phyloP scores from a whole-genome alignment of 495 filamentous ascomycete genomes.

The Amphirosellinia nigrospora region DNA sequence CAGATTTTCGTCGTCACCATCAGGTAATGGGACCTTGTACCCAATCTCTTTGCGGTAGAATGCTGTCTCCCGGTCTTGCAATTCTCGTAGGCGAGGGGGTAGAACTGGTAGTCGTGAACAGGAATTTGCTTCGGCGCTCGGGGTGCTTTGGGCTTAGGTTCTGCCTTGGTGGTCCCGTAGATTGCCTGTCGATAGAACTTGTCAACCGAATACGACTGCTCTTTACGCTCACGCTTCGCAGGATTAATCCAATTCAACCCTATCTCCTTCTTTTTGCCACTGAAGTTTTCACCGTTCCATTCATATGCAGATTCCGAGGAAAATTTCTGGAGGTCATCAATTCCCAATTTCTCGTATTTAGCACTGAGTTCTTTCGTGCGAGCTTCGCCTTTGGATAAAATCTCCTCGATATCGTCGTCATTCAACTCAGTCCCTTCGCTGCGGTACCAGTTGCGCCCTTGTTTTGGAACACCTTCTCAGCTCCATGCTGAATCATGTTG shows the following conservation, averaged over 20 bases:
- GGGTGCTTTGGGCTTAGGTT: slow-evolving; percentile 93
- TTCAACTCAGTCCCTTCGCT: slow-evolving; percentile 67
- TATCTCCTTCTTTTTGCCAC: slow-evolving; percentile 90
- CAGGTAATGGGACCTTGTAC: slow-evolving; percentile 85
- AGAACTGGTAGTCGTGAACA: slow-evolving; percentile 98
- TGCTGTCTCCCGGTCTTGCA: slow-evolving; percentile 96
- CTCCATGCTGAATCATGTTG: slow-evolving; percentile 98
- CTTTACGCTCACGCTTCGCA: slow-evolving; percentile 96
- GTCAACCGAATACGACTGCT: slow-evolving; percentile 97
- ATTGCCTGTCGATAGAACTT: slow-evolving; percentile 97
- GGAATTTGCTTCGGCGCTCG: slow-evolving; percentile 90
- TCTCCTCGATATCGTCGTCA: slow-evolving; percentile 88
- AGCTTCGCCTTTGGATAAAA: slow-evolving; percentile 85
- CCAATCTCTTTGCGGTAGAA: slow-evolving; percentile 94
- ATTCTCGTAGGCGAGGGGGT: slow-evolving; percentile 79
- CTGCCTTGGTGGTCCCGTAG: slow-evolving; percentile 72
- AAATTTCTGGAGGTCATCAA: slow-evolving; percentile 98
- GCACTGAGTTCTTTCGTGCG: slow-evolving; percentile 88
- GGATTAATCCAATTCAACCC: slow-evolving; percentile 98
- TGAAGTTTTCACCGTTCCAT: slow-evolving; percentile 98
- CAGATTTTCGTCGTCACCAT: slow-evolving; percentile 83
- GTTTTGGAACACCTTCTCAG: slow-evolving; percentile 85
- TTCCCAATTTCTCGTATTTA: slow-evolving; percentile 95
- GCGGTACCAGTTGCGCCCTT: slow-evolving; percentile 66
- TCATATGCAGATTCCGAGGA: slow-evolving; percentile 96